These are phyloP conservation scores for Rhizopogon rudus DNA, from an alignment of 768 basidiomycete species.

Conservation along the genomic window DNA sequence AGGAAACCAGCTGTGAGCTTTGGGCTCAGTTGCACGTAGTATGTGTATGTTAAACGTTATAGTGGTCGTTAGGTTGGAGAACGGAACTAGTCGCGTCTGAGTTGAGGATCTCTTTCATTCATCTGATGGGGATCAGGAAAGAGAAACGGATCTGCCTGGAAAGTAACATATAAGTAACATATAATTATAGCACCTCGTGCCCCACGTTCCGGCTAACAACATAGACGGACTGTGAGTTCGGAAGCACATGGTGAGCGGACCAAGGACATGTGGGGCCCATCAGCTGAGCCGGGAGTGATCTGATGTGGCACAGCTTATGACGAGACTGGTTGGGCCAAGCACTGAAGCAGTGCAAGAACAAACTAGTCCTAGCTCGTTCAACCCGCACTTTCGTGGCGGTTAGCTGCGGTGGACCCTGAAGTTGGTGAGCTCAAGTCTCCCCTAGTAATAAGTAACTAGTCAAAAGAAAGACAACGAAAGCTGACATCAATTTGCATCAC, in stretches of 20 bases:
- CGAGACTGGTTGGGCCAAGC: too few relatives aligned
- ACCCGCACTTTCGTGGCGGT: too few relatives aligned
- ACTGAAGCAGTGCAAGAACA: too few relatives aligned
- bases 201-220: not conserved
- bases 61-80: not conserved
- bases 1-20: slow-evolving; percentile 1
- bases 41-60: not conserved
- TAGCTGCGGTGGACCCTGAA: too few relatives aligned
- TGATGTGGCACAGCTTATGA: not conserved
- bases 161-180: not conserved
- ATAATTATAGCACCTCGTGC: not conserved
- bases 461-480: too few relatives aligned
- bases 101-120: not conserved
- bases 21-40: not conserved
- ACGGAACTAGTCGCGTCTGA: not conserved
- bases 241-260: slow-evolving; percentile 1
- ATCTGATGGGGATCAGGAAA: not conserved
- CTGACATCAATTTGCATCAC: too few relatives aligned
- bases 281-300: not conserved
- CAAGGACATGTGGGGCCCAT: not conserved
- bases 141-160: not conserved
- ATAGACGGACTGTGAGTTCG: not conserved
- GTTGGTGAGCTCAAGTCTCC: too few relatives aligned
- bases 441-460: too few relatives aligned
- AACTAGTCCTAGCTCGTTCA: too few relatives aligned